Percentiles rank a stretch among this genome's conserved stretches.
Evolutionary conservation across 2,329 filamentous ascomycete species (phyloP).

Genomic region (Fusarium sp.): DNA sequence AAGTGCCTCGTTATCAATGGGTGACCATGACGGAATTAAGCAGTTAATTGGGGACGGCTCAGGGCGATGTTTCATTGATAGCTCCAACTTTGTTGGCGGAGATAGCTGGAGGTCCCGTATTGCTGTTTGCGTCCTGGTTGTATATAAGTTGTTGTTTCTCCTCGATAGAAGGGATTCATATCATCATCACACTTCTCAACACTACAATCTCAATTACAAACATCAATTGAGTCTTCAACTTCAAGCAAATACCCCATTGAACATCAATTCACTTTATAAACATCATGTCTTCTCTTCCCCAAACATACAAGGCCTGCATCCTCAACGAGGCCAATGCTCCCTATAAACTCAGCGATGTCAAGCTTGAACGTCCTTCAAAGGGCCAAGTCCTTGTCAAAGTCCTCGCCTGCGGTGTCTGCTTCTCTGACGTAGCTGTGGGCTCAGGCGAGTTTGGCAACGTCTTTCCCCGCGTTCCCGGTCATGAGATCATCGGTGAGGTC

Average conservation of each 20-base stretch:
- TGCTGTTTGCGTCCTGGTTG: neutral
- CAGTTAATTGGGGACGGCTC: neutral
- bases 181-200: neutral
- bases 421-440: conserved; percentile 66
- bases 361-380: conserved; percentile 65
- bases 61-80: neutral
- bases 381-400: conserved; percentile 77
- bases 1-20: neutral
- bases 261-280: neutral
- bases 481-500: conserved; percentile 78
- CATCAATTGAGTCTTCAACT: neutral
- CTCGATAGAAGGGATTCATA: neutral
- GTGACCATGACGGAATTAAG: conserved; percentile 7
- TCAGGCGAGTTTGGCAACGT: conserved; percentile 64
- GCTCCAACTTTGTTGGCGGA: neutral
- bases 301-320: conserved; percentile 75
- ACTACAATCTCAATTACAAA: neutral
- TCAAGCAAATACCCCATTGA: neutral
- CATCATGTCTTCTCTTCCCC: conserved; percentile 62
- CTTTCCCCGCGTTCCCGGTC: conserved; percentile 74
- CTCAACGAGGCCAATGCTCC: conserved; percentile 65
- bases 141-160: conserved; percentile 5
- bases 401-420: conserved; percentile 78
- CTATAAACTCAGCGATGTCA: conserved; percentile 69
- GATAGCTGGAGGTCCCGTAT: neutral